Base-by-base conservation (phyloP, 169 alveolate genomes). In the Plasmodium cynomolgi region DNA sequence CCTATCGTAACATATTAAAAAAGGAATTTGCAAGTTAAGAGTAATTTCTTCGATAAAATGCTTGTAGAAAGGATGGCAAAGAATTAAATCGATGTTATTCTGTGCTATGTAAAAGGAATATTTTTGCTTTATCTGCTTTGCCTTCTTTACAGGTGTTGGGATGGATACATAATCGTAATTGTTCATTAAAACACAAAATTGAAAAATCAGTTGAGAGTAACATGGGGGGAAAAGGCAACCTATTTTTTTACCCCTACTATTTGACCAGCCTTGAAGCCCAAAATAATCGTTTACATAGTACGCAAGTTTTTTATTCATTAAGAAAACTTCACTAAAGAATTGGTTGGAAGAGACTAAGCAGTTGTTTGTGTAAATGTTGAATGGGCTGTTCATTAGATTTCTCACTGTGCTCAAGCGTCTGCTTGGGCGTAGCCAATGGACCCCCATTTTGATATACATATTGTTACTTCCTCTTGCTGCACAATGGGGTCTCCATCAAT, bases 41-140 rank as follows among this genome's bases (percentile, higher is more conserved):
- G 94, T 39, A 68, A 90, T 90, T 81, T 90, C 94, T 71, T 90
- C 94, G 33, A 90, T 90, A 50, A 80, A 90, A 81, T 90, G 94
- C 54, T 90, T 90, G 56, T 90, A 90, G 47, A 90, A 90, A 41
- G 94, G 94, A 90, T 90, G 94, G n/a, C 94, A 80, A 44, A 90
- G 83, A 58, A 90, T 90, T 90, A 90, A 90, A 62, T 80, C 91
- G 13, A 71, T 90, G 26, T 90, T 90, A 90, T 90, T 90, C 71
- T 90, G 91, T 41, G 94, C 33, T 81, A 90, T 80, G 50, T 62
- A 90, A 81, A 90, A 90, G 34, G 94, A 81, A 90, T 90, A 90
- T 68, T 68, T 80, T 17, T 90, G 90, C 73, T 90, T 90, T 68
- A 41, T 90, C 73, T 90, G 94, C 54, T 80, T 90, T 44, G 91